phyloP scores from a whole-genome alignment of 805 yeast genomes.

The Naumovozyma castellii region DNA sequence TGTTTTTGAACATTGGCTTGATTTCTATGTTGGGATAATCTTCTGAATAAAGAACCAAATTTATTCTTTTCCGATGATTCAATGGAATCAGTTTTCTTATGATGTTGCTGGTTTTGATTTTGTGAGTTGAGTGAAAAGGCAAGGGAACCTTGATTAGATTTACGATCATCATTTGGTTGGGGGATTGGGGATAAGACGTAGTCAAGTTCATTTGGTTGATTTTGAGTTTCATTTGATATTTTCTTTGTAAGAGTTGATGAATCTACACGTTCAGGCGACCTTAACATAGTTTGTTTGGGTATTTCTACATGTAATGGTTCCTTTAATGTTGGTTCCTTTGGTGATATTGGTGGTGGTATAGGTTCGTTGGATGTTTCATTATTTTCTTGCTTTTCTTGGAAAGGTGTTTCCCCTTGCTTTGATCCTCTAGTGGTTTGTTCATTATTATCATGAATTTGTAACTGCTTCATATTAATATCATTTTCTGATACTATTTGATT shows the following conservation, averaged over 20 bases:
- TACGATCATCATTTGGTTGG: not conserved
- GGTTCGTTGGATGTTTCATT: too few relatives aligned
- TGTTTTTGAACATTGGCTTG: constrained; percentile 7
- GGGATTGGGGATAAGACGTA: not conserved
- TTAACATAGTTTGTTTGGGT: too few relatives aligned
- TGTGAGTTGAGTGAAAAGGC: not conserved
- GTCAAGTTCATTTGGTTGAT: not conserved
- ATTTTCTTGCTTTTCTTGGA: not conserved
- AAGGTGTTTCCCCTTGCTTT: not conserved
- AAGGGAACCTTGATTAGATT: not conserved
- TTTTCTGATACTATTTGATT: not conserved
- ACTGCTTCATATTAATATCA: not conserved
- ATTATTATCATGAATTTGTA: not conserved
- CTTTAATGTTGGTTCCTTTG: not conserved
- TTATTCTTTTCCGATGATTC: constrained; percentile 19
- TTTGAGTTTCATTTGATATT: not conserved
- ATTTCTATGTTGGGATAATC: constrained; percentile 24
- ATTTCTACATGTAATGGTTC: not conserved
- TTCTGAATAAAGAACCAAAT: constrained; percentile 30
- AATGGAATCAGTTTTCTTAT: constrained; percentile 5
- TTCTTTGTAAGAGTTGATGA: too few relatives aligned
- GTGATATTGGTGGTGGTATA: not conserved
- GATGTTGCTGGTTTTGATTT: not conserved
- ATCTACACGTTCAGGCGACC: too few relatives aligned
- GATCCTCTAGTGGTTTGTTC: not conserved